phyloP scores from a whole-genome alignment of 768 basidiomycete species.

The Xerocomellus intermedius region DNA sequence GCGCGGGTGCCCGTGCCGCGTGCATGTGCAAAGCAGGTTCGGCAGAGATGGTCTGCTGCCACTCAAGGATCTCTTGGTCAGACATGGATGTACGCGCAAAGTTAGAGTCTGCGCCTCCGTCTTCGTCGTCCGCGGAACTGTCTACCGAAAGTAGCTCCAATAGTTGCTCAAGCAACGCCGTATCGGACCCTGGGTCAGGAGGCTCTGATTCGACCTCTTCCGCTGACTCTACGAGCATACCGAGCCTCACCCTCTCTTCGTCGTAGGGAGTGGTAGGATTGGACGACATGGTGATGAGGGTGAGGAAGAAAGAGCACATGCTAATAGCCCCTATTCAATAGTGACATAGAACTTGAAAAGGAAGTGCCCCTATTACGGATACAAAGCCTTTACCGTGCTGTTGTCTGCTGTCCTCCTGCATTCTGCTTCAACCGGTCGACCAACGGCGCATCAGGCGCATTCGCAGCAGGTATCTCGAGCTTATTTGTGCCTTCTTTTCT shows the following conservation, averaged over 20 bases:
- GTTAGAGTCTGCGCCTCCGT: background rate
- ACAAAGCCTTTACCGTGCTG: conserved; percentile 43
- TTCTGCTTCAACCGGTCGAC: conserved; percentile 60
- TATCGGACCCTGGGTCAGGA: background rate
- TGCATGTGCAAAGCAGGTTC: background rate
- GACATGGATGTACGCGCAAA: background rate
- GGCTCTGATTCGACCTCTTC: background rate
- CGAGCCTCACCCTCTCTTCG: background rate
- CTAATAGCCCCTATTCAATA: background rate
- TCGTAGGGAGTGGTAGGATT: background rate
- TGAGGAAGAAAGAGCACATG: background rate
- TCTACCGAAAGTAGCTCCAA: background rate
- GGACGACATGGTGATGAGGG: background rate
- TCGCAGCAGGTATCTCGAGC: conserved; percentile 75
- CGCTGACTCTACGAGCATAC: background rate
- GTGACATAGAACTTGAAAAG: background rate
- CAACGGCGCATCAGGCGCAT: conserved; percentile 71
- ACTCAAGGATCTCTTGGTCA: background rate
- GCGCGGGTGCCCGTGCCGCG: background rate
- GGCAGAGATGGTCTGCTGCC: background rate
- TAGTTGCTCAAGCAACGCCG: background rate
- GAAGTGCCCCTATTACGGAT: conserved; percentile 2
- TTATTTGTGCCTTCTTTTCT: conserved; percentile 60
- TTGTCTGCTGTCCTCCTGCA: conserved; percentile 58
- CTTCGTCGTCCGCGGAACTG: background rate